Evolutionary conservation across 306 rosid genomes (phyloP).

Genomic region (Adenanthera pavonina): DNA sequence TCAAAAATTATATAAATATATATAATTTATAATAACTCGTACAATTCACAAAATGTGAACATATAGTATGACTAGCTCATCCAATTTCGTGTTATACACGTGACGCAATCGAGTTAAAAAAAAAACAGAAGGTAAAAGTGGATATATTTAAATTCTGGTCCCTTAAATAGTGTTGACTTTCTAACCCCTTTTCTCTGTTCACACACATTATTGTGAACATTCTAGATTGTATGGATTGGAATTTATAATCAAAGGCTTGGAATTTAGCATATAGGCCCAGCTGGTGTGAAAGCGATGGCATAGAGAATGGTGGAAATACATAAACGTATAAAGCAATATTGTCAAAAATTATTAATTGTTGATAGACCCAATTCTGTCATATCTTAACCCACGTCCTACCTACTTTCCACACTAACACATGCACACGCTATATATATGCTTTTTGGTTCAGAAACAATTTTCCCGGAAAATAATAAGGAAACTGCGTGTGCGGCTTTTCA

Average conservation of each 20-base stretch:
- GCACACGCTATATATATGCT: not conserved
- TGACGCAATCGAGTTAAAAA: no score
- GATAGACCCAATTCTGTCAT: conserved; percentile 2
- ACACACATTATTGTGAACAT: not conserved
- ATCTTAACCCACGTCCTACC: conserved; percentile 7
- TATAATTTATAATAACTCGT: no score
- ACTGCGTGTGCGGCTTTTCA: not conserved
- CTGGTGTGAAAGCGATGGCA: conserved; percentile 34
- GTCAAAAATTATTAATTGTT: conserved; percentile 34
- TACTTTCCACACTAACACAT: not conserved
- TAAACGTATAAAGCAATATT: not conserved
- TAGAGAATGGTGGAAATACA: not conserved
- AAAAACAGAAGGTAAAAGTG: no score
- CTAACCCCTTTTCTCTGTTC: not conserved
- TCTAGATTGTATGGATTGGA: not conserved
- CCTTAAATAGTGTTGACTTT: not conserved
- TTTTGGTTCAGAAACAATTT: not conserved
- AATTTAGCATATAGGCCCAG: not conserved
- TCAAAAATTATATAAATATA: no score
- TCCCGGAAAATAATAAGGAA: not conserved
- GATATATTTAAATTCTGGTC: no score
- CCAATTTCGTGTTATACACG: no score
- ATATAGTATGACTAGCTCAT: no score
- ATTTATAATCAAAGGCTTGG: not conserved
- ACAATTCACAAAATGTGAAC: no score